A percentile compares a stretch with the other conserved stretches of the same genome.
These are phyloP conservation scores for Colletotrichum tanaceti DNA, from an alignment of 2,329 filamentous ascomycete species.

Conservation along the genomic window DNA sequence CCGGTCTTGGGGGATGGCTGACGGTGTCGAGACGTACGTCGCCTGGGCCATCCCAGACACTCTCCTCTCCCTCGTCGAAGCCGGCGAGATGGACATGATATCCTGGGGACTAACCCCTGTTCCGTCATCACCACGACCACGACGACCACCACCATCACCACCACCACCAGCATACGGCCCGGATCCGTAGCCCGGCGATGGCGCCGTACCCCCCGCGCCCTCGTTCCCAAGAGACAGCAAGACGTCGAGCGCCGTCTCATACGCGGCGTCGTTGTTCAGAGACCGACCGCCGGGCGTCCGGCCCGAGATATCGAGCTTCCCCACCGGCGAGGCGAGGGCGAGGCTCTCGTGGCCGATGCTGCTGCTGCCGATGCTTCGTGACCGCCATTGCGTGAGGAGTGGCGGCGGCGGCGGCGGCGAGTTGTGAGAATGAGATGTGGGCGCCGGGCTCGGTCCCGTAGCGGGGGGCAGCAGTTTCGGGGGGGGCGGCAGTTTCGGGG, in stretches of 20 bases:
- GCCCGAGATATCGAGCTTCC: conserved; percentile 7
- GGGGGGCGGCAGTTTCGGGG: no score
- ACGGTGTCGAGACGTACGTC: background rate
- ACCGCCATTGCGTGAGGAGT: conserved; percentile 13
- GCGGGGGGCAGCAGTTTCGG: conserved; percentile 19
- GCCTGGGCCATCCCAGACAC: background rate
- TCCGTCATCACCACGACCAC: background rate
- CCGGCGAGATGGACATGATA: conserved; percentile 25
- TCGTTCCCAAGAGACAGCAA: conserved; percentile 50
- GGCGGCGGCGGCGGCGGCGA: background rate
- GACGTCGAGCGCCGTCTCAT: conserved; percentile 51
- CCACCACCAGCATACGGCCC: background rate
- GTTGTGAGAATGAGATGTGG: background rate
- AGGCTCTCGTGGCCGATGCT: conserved; percentile 25
- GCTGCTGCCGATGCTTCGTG: conserved; percentile 19
- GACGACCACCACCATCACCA: no score
- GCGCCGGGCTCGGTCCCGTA: conserved; percentile 19
- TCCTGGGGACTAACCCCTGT: conserved; percentile 21
- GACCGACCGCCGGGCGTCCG: conserved; percentile 2
- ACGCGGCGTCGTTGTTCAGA: conserved; percentile 38
- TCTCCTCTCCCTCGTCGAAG: background rate
- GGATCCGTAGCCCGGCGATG: conserved; percentile 4
- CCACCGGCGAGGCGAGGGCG: conserved; percentile 11
- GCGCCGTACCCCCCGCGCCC: conserved; percentile 1
- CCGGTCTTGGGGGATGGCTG: conserved; percentile 29